A percentile compares a stretch with the other conserved stretches of the same genome.
Conservation (phyloP, 2,329 filamentous ascomycete genomes). For the Mycosphaerella sp. region DNA sequence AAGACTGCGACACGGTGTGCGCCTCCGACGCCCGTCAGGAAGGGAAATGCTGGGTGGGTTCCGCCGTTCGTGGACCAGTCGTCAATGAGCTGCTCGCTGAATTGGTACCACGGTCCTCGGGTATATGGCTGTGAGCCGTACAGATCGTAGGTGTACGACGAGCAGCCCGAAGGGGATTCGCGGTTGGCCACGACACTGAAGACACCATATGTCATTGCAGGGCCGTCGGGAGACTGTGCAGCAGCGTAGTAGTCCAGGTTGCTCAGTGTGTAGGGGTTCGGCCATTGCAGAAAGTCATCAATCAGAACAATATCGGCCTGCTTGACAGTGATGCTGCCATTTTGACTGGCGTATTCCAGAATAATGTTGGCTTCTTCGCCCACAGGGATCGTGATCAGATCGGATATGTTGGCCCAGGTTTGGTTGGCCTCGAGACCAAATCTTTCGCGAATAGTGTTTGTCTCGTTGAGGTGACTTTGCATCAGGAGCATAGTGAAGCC, state of each 20-base stretch:
- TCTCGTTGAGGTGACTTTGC: constrained; percentile 49
- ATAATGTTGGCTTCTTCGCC: constrained; percentile 53
- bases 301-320: constrained; percentile 64
- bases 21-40: constrained; percentile 64
- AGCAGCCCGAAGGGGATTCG: constrained; percentile 60
- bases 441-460: constrained; percentile 51
- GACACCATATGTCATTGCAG: constrained; percentile 67
- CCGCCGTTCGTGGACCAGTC: constrained; percentile 55
- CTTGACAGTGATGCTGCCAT: constrained; percentile 59
- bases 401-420: constrained; percentile 52
- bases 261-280: constrained; percentile 48
- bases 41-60: constrained; percentile 63
- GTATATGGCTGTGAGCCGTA: constrained; percentile 59
- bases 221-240: constrained; percentile 60
- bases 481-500: constrained; percentile 62
- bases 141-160: constrained; percentile 60
- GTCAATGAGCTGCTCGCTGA: constrained; percentile 63
- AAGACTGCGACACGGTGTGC: constrained; percentile 61
- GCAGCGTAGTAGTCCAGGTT: constrained; percentile 65
- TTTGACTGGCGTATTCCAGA: constrained; percentile 60
- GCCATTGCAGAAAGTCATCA: constrained; percentile 58
- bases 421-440: constrained; percentile 51
- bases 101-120: constrained; percentile 62
- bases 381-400: constrained; percentile 51
- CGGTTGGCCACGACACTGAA: constrained; percentile 62